phyloP scores from a whole-genome alignment of 805 yeast species.

The Starmerella floricola region DNA sequence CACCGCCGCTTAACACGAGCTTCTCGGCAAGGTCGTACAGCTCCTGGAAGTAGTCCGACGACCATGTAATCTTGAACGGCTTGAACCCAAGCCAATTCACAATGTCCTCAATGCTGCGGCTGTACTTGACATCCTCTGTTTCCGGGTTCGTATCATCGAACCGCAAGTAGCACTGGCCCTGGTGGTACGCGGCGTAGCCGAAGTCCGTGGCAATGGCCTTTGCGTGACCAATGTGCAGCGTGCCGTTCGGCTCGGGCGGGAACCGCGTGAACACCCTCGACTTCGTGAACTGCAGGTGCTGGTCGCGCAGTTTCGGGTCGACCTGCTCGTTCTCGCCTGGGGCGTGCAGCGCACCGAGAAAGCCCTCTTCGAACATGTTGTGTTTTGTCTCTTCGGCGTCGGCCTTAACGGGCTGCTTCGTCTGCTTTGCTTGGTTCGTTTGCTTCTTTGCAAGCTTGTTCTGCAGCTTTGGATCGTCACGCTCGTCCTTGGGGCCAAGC shows the following conservation, averaged over 20 bases:
- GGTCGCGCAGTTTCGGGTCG: slow-evolving; percentile 69
- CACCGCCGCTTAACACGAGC: slow-evolving; percentile 56
- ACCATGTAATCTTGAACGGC: slow-evolving; percentile 92
- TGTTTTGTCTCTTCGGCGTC: slow-evolving; percentile 15
- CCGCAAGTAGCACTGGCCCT: slow-evolving; percentile 82
- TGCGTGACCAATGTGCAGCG: slow-evolving; percentile 92
- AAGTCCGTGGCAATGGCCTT: slow-evolving; percentile 96
- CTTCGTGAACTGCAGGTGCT: slow-evolving; percentile 63
- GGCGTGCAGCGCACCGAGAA: slow-evolving; percentile 85
- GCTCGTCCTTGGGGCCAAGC: slow-evolving; percentile 91
- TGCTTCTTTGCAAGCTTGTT: slow-evolving; percentile 24
- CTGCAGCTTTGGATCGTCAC: slow-evolving; percentile 45
- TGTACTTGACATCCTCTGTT: slow-evolving; percentile 89
- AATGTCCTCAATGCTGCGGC: slow-evolving; percentile 71
- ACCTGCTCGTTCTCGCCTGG: slow-evolving; percentile 93
- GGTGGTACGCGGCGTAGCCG: slow-evolving; percentile 83
- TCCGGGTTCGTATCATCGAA: slow-evolving; percentile 98
- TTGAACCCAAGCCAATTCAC: slow-evolving; percentile 86
- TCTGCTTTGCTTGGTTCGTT: slow-evolving; percentile 7
- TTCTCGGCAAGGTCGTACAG: slow-evolving; percentile 81
- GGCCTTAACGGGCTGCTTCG: slow-evolving; percentile 11
- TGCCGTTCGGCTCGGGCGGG: slow-evolving; percentile 99
- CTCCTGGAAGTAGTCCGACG: slow-evolving; percentile 87
- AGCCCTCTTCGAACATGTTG: slow-evolving; percentile 83
- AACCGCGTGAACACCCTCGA: slow-evolving; percentile 87